Base-by-base conservation (phyloP, 179 eudicot species). In the Sideroxylon spinosum region DNA sequence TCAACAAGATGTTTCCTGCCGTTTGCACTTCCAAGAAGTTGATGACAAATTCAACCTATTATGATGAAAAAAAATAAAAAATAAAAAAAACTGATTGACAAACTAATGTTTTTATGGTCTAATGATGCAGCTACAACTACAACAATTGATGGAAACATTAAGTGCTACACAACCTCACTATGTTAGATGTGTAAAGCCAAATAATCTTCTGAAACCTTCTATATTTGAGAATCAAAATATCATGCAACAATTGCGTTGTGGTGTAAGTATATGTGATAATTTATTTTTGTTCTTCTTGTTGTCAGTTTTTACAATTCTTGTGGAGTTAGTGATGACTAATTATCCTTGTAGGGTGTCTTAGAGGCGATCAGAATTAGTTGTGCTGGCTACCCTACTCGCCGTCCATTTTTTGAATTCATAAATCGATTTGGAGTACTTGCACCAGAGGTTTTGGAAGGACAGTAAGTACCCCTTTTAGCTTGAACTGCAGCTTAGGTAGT, bases 331-430 rank as follows among this genome's bases (percentile, higher is more conserved):
- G 64, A 49, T 71, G 76, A 68, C 17, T 78, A 11, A 56, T 37
- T 80, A 69, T 77, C 75, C 17, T 48, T 84, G 13, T 77, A 95
- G 99, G 99, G 99, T 83, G 99, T 95, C 76, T 64, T 95, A 83
- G 99, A 95, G 86, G 99, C 99, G 74, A 93, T 95, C 79, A 86
- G 99, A 85, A 95, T 95, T 52, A 95, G 99, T 76, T 93, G 98
- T 88, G 99, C 99, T 73, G 99, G 99, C 50, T 93, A 86, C 83
- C 99, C 99, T 79, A 95, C 99, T 82, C 99, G 99, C 65, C 97
- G 98, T 78, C 89, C 93, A 75, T 95, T 93, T 86, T 95, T 88
- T 83, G 99, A 93, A 85, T 95, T 95, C 79, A 73, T 95, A 73
- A 88, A 93, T 76, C 86, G 99, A 91, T 95, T 95, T 84, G 99